Conservation (phyloP, 441 rosid species). For the Aquilaria agallochum region DNA sequence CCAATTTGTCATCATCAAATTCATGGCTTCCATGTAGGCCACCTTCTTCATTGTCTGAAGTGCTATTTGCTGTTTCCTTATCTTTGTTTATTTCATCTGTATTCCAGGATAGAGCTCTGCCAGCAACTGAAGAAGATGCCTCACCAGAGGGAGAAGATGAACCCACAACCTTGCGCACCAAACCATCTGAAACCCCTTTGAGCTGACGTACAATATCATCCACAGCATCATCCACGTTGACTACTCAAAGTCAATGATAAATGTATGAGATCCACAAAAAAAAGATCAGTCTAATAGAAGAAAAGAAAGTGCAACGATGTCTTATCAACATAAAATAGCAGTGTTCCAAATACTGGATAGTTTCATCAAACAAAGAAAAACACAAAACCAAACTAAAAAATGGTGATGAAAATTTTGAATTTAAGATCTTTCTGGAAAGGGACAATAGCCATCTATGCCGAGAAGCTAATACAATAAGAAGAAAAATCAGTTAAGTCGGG, state of each 20-base stretch:
- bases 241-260: constrained; percentile 33
- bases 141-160: constrained; percentile 44
- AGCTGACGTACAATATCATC: constrained; percentile 93
- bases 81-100: constrained; percentile 47
- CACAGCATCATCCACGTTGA: constrained; percentile 96
- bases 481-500: no score
- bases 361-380: not conserved
- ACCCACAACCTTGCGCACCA: constrained; percentile 74
- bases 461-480: no score
- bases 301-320: no score
- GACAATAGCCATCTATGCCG: no score
- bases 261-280: constrained; percentile 3
- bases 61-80: constrained; percentile 48
- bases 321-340: not conserved
- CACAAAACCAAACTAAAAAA: not conserved
- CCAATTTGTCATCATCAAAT: constrained; percentile 42
- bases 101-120: constrained; percentile 58
- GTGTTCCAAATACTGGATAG: not conserved
- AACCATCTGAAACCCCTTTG: constrained; percentile 90
- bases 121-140: constrained; percentile 23
- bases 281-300: not conserved
- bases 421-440: no score
- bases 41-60: constrained; percentile 66
- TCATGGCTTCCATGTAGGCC: constrained; percentile 40
- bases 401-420: not conserved